Conservation (phyloP, 257 asterid genomes). For the Solanum verrucosum region DNA sequence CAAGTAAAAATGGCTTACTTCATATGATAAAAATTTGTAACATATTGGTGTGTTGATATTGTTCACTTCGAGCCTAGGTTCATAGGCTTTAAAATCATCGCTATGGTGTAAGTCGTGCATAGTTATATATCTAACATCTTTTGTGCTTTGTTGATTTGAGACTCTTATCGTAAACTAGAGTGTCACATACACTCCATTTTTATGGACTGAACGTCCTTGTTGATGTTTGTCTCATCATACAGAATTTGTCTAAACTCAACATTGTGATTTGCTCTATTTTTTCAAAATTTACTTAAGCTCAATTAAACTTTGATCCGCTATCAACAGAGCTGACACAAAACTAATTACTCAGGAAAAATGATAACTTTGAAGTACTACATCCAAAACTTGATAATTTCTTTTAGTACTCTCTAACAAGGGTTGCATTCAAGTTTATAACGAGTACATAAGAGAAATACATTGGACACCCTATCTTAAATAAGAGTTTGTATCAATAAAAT, state of each 20-base stretch:
- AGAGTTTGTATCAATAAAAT: neutral
- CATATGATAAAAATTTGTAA: neutral
- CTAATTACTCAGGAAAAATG: too few relatives aligned
- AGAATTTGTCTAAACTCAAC: neutral
- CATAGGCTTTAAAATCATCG: neutral
- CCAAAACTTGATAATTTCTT: too few relatives aligned
- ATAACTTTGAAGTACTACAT: too few relatives aligned
- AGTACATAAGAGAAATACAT: neutral
- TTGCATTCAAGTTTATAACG: too few relatives aligned
- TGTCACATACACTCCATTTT: too few relatives aligned
- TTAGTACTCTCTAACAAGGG: too few relatives aligned
- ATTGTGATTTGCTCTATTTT: too few relatives aligned
- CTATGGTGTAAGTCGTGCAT: rapidly evolving
- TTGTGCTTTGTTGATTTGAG: too few relatives aligned
- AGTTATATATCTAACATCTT: too few relatives aligned
- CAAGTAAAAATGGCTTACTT: neutral
- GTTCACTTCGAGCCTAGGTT: neutral
- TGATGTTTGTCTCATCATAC: neutral
- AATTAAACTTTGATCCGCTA: neutral
- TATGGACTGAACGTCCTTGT: neutral
- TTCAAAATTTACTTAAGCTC: too few relatives aligned
- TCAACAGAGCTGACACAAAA: neutral
- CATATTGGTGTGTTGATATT: rapidly evolving
- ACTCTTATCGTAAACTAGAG: neutral
- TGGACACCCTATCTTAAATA: neutral